Base-by-base conservation (phyloP, 768 basidiomycete genomes). In the Mycena galopus region DNA sequence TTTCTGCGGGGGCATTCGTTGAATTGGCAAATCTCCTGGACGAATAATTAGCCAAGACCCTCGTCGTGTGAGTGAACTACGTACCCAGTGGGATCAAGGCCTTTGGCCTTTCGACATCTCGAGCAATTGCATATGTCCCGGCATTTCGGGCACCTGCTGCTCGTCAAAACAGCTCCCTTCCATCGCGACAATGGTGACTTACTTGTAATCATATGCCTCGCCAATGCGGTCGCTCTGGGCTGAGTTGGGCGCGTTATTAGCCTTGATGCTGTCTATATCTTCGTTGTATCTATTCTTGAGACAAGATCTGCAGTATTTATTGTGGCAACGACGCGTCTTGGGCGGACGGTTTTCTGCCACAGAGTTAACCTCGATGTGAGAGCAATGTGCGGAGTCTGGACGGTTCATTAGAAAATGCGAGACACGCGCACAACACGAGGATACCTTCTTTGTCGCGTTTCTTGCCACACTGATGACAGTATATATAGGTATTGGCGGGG, bases 381-480 rank as follows among this genome's bases (percentile, higher is more conserved):
- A 86, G 76, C 86, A 88, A 30, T 82, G 82, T 23, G 85, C 77
- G 39, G 75, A 77, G 55, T 73, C 83, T 85, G 62, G 9, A n/a
- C 37, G 35, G 30, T 57, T 6, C n/a, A 61, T 70, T 33, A 76
- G 57, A 27, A 17, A 35, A 37, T 51, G 30, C 17, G 21, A 62
- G 37, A 12, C 25, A 64, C 67, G 47, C 60, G 71, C 19, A 59
- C 11, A 53, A 67, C 68, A 70, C 29, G 61, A 68, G 60, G 53
- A 25, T 25, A 79, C 85, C 82, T 56, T 82, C 77, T 32, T 79
- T 77, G 74, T 89, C 89, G 61, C 89, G 88, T 75, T 91, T 92
- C 78, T 86, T 87, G 72, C 84, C 85, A 80, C 94, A 94, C 77
- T 94, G 93, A 78, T 94, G 94, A 74, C 94, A 94, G 74, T 90